Evolutionary conservation across 306 rosid genomes (phyloP), one percentile per base, ranked within the genome.

Genomic region (Acacia crassicarpa): DNA sequence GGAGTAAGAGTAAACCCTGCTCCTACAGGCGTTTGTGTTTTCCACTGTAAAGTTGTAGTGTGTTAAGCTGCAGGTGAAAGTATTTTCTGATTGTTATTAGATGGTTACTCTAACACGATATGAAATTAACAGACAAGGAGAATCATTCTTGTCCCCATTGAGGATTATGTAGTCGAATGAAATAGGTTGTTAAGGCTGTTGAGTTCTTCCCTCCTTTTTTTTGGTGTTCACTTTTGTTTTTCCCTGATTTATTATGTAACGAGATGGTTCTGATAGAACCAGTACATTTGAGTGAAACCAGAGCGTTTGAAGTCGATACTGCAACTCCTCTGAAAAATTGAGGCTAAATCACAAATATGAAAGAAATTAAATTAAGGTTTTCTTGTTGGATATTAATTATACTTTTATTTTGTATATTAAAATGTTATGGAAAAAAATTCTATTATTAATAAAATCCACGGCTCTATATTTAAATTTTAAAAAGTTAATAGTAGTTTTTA

Each of bases 1-100:
- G 35, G 53, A 69, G 74, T 41, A 71, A 45, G 86, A 85, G 79
- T 25, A 75, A 77, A 84, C 65, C 46, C 43, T 79, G 83, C 84
- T 82, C 75, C 87, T 59, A 56, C 54, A 80, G 78, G 80, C 82
- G 72, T 63, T 40, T 48, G 77, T 81, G 68, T 62, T 84, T 83
- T 84, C 89, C 86, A 82, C 89, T 89, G 97, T 92, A 90, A 88
- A 92, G 85, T 46, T 76, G 86, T 87, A 86, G 90, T 40, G 81
- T 84, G 88, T 79, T 62, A 80, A 83, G 89, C 78, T 84, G 81
- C 84, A 84, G 88, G 82, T 80, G 79, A 83, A 84, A 82, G 53
- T 90, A 76, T 76, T 80, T 53, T 72, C 68, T 82, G 72, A 67
- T 79, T 84, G 83, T 80, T 82, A 75, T 82, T 75, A 68, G 85